Evolutionary conservation across 371 early-diverging fungal genomes (phyloP).

Genomic region (Basidiobolus meristosporus): DNA sequence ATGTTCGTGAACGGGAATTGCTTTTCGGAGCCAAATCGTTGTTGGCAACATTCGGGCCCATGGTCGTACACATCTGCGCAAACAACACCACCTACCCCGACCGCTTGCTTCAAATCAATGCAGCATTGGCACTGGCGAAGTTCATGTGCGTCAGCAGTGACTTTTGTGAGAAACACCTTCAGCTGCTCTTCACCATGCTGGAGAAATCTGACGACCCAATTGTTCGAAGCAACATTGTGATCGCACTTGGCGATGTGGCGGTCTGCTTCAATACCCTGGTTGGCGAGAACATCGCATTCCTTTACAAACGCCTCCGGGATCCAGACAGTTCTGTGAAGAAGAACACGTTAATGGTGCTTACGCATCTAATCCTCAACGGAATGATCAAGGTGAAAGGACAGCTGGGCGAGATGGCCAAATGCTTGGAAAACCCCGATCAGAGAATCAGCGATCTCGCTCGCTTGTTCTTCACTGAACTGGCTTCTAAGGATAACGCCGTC

Average conservation of each 20-base stretch:
- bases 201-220: conserved; percentile 61
- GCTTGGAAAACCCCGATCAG: conserved; percentile 70
- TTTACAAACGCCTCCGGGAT: conserved; percentile 79
- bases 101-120: conserved; percentile 52
- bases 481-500: conserved; percentile 90
- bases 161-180: conserved; percentile 84
- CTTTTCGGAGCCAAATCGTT: conserved; percentile 59
- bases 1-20: conserved; percentile 79
- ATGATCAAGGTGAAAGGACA: conserved; percentile 98
- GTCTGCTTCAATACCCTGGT: conserved; percentile 87
- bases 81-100: conserved; percentile 62
- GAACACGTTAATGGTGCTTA: conserved; percentile 94
- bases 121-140: conserved; percentile 74
- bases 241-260: conserved; percentile 89
- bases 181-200: conserved; percentile 72
- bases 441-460: conserved; percentile 80
- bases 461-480: conserved; percentile 87
- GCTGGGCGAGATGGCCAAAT: conserved; percentile 90
- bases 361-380: conserved; percentile 90
- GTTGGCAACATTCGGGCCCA: conserved; percentile 57
- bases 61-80: conserved; percentile 61
- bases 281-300: conserved; percentile 78
- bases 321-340: conserved; percentile 63
- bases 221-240: conserved; percentile 73
- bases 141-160: conserved; percentile 89